Base-by-base conservation (phyloP, 495 filamentous ascomycete genomes). In the Xylaria cubensis region DNA sequence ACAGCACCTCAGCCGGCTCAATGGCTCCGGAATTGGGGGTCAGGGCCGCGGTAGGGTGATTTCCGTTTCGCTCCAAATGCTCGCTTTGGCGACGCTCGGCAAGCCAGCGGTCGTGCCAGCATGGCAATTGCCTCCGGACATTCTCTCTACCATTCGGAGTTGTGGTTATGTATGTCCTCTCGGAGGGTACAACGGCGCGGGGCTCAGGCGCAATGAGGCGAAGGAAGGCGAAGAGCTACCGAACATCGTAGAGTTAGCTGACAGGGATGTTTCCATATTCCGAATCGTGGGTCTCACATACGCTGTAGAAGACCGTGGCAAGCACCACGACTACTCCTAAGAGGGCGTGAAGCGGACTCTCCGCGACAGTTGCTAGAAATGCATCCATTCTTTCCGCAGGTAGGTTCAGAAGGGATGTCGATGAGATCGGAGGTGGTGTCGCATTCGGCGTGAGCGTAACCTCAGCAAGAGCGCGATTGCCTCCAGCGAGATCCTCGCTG, bases 121-220 rank as follows among this genome's bases (percentile, higher is more conserved):
- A 95, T 7, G 95, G 92, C 51, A 98, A 84, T 34, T 85, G 84
- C 69, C 90, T 86, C 1, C 89, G 84, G 17, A 81, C 69, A 68
- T 87, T 90, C 58, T 86, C 84, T 3, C 80, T 82, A 72, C 94
- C 92, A 74, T 90, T 86, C 65, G 91, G 82, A 39, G 88, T 81
- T 24, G 93, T 90, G 34, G 92, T 95, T 41, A 88, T 88, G 84
- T 94, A 98, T n/a, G 86, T 90, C 80, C 94, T 94, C 82, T 99
- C 96, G 63, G 92, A 93, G n/a, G 84, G 83, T 29, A 89, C 84
- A 3, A 93, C 86, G 12, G 84, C 82, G 56, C 96, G 94, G 2
- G 96, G 96, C 34, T 90, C 87, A 32, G 94, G 94, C 15, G 95
- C 95, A 79, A 95, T 84, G 72, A 94, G 76, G 74, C 87, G 90